Evolutionary conservation across 345 rosid genomes (phyloP), one percentile per base, ranked within the genome.

Genomic region (Salix suchowensis): DNA sequence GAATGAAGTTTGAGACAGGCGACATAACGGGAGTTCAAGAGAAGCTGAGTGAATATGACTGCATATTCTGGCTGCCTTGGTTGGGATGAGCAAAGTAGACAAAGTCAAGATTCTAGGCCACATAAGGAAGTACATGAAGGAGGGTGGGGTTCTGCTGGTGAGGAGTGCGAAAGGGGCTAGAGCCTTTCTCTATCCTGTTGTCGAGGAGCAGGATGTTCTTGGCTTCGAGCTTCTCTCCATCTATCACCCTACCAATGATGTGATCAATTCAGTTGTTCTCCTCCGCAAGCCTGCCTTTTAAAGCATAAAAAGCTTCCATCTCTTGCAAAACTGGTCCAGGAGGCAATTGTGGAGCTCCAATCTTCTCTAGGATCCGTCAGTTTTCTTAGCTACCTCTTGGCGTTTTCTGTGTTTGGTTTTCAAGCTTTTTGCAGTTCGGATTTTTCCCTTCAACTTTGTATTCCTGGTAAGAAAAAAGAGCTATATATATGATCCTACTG

Each of bases 111-210:
- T 86, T 37, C 9, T 80, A 23, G 79, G 52, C 42, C 87, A 86
- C 36, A n/a, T 84, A 24, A 73, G 78, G 61, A 80, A 78, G 44
- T 68, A 82, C 28, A 86, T 82, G 85, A 82, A 77, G 65, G 76
- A 40, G 5, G 87, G 85, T 26, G 84, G 84, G 19, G 14, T 58
- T 62, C 65, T 82, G 82, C 61, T 84, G 0, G 71, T 84, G 61
- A 86, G 88, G 70, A 86, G 88, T 76, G 88, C 85, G 2, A 73
- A 76, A 18, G 88, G 87, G 5, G 88, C 85, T 6, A 74, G 87
- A 48, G 87, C 85, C 8, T 84, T 84, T 46, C 50, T 84, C 21
- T 84, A 84, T 36, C 88, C 85, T 1, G 79, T 78, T 23, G 77
- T 86, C n/a, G 87, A 78, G 68, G 78, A 76, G 24, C 21, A 46